Conservation (phyloP, 2,329 filamentous ascomycete species). For the Colletotrichum euphorbiae region DNA sequence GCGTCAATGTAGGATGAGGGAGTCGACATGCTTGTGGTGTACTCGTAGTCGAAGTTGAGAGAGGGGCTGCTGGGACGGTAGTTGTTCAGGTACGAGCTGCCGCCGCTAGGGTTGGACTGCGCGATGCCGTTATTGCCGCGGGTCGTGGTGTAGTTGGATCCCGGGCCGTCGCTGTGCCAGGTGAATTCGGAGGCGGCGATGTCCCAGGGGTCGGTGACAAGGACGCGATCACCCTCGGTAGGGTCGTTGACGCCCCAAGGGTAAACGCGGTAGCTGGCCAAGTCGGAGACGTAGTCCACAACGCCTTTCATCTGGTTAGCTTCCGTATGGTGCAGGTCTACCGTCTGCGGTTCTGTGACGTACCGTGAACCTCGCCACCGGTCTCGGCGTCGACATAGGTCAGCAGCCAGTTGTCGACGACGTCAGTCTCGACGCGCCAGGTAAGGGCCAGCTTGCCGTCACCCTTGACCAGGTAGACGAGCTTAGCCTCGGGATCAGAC, state of each 20-base stretch:
- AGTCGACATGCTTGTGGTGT: constrained; percentile 46
- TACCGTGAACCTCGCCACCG: constrained; percentile 55
- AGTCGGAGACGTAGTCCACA: constrained; percentile 62
- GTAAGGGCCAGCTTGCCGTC: constrained; percentile 58
- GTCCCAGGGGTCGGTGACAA: constrained; percentile 59
- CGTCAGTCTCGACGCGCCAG: constrained; percentile 66
- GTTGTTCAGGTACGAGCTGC: constrained; percentile 43
- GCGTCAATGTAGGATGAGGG: constrained; percentile 58
- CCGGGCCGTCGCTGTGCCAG: constrained; percentile 61
- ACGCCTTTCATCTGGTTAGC: constrained; percentile 44
- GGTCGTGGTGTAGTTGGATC: constrained; percentile 58
- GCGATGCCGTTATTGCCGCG: constrained; percentile 66
- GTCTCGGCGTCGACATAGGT: constrained; percentile 62
- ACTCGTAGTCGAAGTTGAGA: constrained; percentile 56
- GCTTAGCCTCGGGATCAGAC: constrained; percentile 60
- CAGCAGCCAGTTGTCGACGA: constrained; percentile 63
- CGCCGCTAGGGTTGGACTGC: constrained; percentile 59
- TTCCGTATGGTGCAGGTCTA: too few relatives aligned
- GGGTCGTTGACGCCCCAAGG: constrained; percentile 65
- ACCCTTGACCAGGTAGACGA: constrained; percentile 62
- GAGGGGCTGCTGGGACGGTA: constrained; percentile 55
- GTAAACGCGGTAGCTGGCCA: constrained; percentile 63
- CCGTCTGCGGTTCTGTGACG: too few relatives aligned
- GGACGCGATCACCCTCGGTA: constrained; percentile 53
- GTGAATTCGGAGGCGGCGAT: constrained; percentile 56